Base-by-base conservation (phyloP, 2,329 filamentous ascomycete genomes). In the Sordariomycetes sp. region DNA sequence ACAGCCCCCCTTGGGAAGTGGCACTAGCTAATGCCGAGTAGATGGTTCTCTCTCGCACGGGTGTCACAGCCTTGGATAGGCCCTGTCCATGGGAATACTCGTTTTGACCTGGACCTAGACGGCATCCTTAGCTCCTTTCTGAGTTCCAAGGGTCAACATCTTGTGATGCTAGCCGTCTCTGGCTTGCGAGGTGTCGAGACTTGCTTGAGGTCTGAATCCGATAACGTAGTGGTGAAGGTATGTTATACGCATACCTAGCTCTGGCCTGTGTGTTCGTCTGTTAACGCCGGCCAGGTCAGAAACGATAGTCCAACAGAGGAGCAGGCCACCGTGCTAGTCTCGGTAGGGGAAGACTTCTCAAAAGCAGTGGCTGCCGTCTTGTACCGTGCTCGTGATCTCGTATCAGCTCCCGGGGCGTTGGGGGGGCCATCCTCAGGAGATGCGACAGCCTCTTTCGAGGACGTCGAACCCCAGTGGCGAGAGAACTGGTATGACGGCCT, bases 401-500 rank as follows among this genome's bases (percentile, higher is more conserved):
- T 68, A 15, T 50, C 45, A 10, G 45, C 5, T 6, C 45, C 20
- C 22, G 45, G 20, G 22, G 45, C 45, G n/a, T 6, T 24, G 45
- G 10, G 22, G 7, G n/a, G 22, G 45, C 10, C n/a, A 24, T 24
- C 22, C 20, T 3, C n/a, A 22, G 13, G 12, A 20, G 45, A 50
- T 5, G 20, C 24, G 10, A 20, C 45, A 8, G 45, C n/a, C 20
- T 6, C 22, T 22, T 8, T 24, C 4, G 45, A 20, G n/a, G 45
- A 76, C 5, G 70, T 85, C 36, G 76, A 77, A 57, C 71, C 76
- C 6, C 70, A 83, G 66, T 96, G 90, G 90, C 73, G 89, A 54
- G 84, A 94, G 61, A 83, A 88, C 59, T 96, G 91, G 90, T 91
- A 91, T 66, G 94, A 97, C 68, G 90, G 90, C 0, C 74, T 99